Base-by-base conservation (phyloP, 1,284 basidiomycete genomes). In the Erythrobasidium hasegawianum region DNA sequence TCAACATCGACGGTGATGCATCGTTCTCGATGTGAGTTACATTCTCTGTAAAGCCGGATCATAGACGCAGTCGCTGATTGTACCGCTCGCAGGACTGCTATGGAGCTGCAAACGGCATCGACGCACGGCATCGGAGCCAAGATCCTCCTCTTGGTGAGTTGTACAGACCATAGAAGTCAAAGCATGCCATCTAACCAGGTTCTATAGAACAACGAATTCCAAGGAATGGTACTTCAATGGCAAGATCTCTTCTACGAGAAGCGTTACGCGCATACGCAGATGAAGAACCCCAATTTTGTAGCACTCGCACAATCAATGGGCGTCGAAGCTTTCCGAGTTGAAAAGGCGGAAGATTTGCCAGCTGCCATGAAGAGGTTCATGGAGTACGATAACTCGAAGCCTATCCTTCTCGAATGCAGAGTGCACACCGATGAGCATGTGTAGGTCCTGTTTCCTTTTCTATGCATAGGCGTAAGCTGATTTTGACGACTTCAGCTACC, bases 181-280 rank as follows among this genome's bases (percentile, higher is more conserved):
- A 9, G 26, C 18, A 14, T n/a, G 38, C 8, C 22, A 20, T 10
- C 20, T 62, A 26, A n/a, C 33, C 13, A 7, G 41, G 81, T 94
- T 71, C 79, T 94, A 22, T 78, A 94, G 74, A 93, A 94, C 82
- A 95, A 95, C 80, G 89, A 92, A 77, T 94, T 92, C 84, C 90
- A 95, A 78, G 95, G 95, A 64, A 97, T 98, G 95, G 95, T 97
- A 18, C 81, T 92, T 58, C 95, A 98, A 81, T 97, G 95, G 95
- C 95, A 97, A 87, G 92, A 97, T 78, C 84, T 97, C 14, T 97
- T 97, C 83, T 97, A 97, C 79, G 89, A 94, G 69, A 83, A 86
- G 53, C 85, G 95, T 40, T 95, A 97, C 80, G 92, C 93, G 29
- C 75, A 76, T 67, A 77, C 77, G 27, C 69, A 74, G 69, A 77